Evolutionary conservation across 2,329 filamentous ascomycete genomes (phyloP), one percentile per base, ranked within the genome.

Genomic region (Aspergillus fructus): DNA sequence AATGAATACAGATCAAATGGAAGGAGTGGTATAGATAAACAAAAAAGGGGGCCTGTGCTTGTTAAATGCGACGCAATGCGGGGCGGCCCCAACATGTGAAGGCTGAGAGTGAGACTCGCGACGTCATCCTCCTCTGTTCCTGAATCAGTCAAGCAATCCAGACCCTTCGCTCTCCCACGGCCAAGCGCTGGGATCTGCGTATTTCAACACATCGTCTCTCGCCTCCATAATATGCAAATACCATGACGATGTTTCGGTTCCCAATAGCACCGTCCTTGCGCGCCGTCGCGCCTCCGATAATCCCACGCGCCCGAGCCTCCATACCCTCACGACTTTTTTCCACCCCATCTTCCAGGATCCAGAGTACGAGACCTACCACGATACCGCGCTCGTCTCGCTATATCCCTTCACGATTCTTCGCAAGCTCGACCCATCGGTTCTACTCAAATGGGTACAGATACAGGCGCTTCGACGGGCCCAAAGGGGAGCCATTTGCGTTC

Each of bases 401-500:
- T 24, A 52, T 47, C 8, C 48, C 24, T 11, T 21, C 42, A 12
- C 58, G 55, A 19, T 49, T 49, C 4, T 65, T 68, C 40, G 61
- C 62, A n/a, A 52, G 39, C 23, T 63, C 53, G 21, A 27, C 49
- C 9, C 48, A 33, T 13, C 52, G 52, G 40, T 23, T 27, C 43
- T 54, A 39, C 43, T 42, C 53, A n/a, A 53, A 62, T 42, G 55
- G 61, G 33, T 33, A 59, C 23, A 58, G 27, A n/a, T 68, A 68
- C 49, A 60, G 48, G 19, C 60, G 63, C n/a, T 68, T 67, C 24
- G 49, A 54, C 23, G 49, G 54, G 2, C 47, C 43, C 2, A 33
- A 21, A 51, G 49, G 59, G 45, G 54, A 60, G 33, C 53, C 66
- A 9, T 21, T 64, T 4, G 17, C 65, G 7, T 45, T 55, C 47